phyloP scores from a whole-genome alignment of 106 monocot species.

The Allium cepa region DNA sequence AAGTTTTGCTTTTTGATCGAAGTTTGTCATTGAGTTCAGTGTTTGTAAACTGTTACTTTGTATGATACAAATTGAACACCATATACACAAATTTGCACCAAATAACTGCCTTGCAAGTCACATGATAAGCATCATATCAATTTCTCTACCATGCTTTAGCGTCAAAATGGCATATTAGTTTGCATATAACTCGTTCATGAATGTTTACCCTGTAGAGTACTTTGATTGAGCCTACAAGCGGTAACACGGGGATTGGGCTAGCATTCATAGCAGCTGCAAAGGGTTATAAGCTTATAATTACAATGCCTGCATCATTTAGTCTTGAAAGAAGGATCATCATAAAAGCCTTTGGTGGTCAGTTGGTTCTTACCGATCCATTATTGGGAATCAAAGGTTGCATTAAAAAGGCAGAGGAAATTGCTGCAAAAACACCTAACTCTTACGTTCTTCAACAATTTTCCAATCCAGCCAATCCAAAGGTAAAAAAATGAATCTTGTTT shows the following conservation, averaged over 20 bases:
- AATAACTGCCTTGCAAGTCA: no score
- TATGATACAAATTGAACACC: no score
- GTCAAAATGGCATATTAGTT: no score
- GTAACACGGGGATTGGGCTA: conserved; percentile 68
- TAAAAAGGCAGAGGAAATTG: conserved; percentile 71
- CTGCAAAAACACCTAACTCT: conserved; percentile 63
- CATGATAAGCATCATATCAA: no score
- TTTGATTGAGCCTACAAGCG: conserved; percentile 72
- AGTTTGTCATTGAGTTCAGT: no score
- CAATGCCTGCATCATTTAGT: conserved; percentile 75
- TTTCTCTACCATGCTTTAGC: no score
- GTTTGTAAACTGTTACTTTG: no score
- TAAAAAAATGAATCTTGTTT: background rate
- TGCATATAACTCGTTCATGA: no score
- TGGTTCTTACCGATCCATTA: conserved; percentile 70
- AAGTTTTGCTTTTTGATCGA: no score
- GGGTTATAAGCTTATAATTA: conserved; percentile 62
- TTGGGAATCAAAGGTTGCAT: conserved; percentile 73
- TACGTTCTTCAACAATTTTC: conserved; percentile 82
- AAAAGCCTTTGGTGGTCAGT: conserved; percentile 72
- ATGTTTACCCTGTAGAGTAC: conserved; percentile 29
- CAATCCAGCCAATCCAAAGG: conserved; percentile 65
- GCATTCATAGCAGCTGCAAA: conserved; percentile 77
- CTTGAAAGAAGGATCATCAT: conserved; percentile 76
- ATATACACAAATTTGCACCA: no score